Percentiles rank a stretch among this genome's conserved stretches.
phyloP scores from a whole-genome alignment of 1,139 yeast species.

The Debaryomycetaceae sp. region DNA sequence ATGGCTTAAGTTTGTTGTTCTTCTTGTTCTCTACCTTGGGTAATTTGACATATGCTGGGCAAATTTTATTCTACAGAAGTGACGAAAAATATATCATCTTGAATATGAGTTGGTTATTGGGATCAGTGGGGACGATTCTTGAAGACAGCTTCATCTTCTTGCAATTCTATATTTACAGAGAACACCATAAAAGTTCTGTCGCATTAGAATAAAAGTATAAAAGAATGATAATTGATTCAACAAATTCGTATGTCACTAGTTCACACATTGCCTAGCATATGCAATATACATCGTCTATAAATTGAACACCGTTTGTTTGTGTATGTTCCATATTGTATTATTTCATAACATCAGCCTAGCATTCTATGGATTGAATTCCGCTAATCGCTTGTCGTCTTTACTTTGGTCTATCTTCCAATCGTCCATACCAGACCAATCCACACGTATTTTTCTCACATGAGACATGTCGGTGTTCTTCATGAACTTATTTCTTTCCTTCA shows the following conservation, averaged over 20 bases:
- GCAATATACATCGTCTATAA: neutral
- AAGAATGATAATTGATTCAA: neutral
- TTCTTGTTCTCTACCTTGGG: conserved; percentile 75
- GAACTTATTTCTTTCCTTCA: conserved; percentile 58
- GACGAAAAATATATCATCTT: conserved; percentile 58
- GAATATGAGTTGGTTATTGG: conserved; percentile 72
- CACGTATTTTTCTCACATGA: conserved; percentile 43
- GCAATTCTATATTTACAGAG: conserved; percentile 61
- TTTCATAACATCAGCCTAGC: neutral
- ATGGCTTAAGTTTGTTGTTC: conserved; percentile 71
- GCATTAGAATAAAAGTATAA: conserved; percentile 1
- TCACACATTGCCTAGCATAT: neutral
- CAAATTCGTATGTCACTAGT: neutral
- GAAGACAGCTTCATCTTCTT: conserved; percentile 63
- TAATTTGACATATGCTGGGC: conserved; percentile 73
- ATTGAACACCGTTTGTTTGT: neutral
- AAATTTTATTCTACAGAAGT: conserved; percentile 62
- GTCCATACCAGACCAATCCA: conserved; percentile 70
- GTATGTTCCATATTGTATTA: neutral
- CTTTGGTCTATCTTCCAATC: conserved; percentile 35
- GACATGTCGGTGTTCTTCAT: conserved; percentile 71
- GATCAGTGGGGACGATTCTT: conserved; percentile 68
- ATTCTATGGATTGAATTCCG: conserved; percentile 39
- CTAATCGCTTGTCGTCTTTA: conserved; percentile 30
- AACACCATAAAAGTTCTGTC: conserved; percentile 15